Evolutionary conservation across 2,329 filamentous ascomycete species (phyloP).

Genomic region (Cercospora janseana): DNA sequence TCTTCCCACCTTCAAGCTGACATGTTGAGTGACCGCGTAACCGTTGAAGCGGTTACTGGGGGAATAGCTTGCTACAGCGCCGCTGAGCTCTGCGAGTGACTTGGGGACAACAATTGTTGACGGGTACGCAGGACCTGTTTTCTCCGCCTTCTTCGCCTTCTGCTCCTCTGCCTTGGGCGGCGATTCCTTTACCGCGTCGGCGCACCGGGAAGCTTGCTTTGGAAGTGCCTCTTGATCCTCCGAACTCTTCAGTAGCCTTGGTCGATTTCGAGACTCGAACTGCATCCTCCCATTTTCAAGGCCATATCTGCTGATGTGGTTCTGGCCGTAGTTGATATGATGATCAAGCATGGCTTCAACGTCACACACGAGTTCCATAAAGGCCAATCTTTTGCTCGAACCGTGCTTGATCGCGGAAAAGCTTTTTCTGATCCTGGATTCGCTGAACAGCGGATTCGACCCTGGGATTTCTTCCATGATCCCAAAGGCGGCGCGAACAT

Average conservation of each 20-base stretch:
- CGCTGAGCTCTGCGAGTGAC: too few species aligned
- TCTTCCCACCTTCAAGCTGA: too few species aligned
- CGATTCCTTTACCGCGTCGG: too few species aligned
- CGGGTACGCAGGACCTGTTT: too few species aligned
- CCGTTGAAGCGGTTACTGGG: too few species aligned
- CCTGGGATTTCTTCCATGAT: slow-evolving; percentile 14
- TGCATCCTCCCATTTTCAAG: neutral
- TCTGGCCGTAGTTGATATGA: neutral
- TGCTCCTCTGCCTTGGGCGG: too few species aligned
- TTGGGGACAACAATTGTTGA: too few species aligned
- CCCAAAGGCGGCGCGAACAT: slow-evolving; percentile 18
- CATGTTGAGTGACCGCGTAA: too few species aligned
- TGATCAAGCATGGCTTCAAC: slow-evolving; percentile 16
- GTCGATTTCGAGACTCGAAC: neutral
- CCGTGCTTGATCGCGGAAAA: slow-evolving; percentile 7
- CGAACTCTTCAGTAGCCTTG: neutral
- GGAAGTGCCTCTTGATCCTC: neutral
- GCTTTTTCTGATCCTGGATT: slow-evolving; percentile 4
- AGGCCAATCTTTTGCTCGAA: slow-evolving; percentile 9
- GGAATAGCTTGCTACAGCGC: too few species aligned
- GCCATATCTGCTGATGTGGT: slow-evolving; percentile 10
- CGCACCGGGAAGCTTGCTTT: too few species aligned
- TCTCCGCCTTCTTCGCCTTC: too few species aligned
- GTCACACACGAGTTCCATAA: slow-evolving; percentile 15
- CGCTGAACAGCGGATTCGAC: neutral